Conservation (phyloP, 169 alveolate species). For the Pseudocohnilembus persalinus region DNA sequence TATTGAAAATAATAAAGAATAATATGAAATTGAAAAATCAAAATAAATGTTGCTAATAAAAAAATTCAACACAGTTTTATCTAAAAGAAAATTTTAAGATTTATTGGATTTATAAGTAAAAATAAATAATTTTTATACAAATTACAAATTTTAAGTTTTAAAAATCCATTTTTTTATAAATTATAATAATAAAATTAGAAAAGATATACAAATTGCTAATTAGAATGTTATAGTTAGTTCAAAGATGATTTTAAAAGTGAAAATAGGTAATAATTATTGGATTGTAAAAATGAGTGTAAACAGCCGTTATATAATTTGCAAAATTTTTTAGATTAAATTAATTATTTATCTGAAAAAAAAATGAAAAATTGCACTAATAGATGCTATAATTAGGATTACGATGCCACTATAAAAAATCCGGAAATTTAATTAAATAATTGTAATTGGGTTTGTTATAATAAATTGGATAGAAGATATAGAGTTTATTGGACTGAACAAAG, state of each 20-base stretch:
- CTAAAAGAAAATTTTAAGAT: neutral
- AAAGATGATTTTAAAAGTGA: neutral
- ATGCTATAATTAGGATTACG: neutral
- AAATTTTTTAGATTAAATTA: slow-evolving; percentile 12
- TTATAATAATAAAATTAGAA: neutral
- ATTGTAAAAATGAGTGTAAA: slow-evolving; percentile 14
- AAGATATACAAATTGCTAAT: neutral
- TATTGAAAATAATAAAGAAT: neutral
- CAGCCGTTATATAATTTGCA: neutral
- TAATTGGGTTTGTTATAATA: slow-evolving; percentile 21
- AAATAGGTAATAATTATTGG: neutral
- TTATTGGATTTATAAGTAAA: neutral
- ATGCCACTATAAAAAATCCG: neutral
- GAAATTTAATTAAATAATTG: neutral
- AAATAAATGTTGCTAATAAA: too few species aligned
- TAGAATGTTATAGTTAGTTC: neutral
- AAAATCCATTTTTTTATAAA: too few species aligned
- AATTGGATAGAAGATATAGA: slow-evolving; percentile 32
- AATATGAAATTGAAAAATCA: neutral
- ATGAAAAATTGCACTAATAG: slow-evolving; percentile 25
- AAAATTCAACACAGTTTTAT: neutral
- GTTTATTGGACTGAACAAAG: slow-evolving; percentile 16
- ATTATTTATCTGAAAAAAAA: slow-evolving; percentile 30
- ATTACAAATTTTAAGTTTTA: too few species aligned
- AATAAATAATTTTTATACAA: too few species aligned